These are phyloP conservation scores for Phytophthora colocasiae DNA, from an alignment of 352 stramenopile species.

Conservation along the genomic window DNA sequence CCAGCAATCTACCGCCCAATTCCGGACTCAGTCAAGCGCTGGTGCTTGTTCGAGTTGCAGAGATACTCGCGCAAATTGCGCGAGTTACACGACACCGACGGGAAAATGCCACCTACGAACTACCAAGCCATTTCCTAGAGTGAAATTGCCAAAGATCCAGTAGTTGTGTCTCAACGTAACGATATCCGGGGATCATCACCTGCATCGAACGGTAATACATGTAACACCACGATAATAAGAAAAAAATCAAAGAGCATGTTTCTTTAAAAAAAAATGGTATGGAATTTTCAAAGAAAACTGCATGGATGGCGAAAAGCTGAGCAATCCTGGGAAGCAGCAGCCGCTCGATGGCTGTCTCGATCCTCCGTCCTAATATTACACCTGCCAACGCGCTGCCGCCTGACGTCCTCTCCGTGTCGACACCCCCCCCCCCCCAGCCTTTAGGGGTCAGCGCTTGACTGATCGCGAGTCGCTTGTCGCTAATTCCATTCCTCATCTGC, in stretches of 20 bases:
- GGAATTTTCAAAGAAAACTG: conserved; percentile 27
- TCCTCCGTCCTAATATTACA: conserved; percentile 43
- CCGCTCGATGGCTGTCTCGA: conserved; percentile 11
- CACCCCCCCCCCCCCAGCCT: background rate
- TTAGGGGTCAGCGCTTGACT: conserved; percentile 32
- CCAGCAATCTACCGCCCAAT: conserved; percentile 48
- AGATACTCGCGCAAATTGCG: conserved; percentile 65
- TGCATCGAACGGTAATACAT: too few species aligned
- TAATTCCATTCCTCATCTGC: background rate
- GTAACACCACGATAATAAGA: conserved; percentile 10
- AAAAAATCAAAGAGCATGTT: conserved; percentile 15
- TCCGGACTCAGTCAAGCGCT: conserved; percentile 49
- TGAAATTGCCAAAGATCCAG: too few species aligned
- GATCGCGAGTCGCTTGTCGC: conserved; percentile 10
- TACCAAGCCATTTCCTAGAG: conserved; percentile 45
- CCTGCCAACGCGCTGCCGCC: conserved; percentile 20
- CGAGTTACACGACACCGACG: conserved; percentile 23
- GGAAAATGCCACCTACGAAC: conserved; percentile 19
- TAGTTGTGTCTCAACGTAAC: background rate
- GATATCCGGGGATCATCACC: background rate
- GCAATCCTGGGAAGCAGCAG: conserved; percentile 19
- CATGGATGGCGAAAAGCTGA: conserved; percentile 39
- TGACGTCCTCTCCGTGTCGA: conserved; percentile 5
- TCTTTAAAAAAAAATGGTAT: conserved; percentile 10
- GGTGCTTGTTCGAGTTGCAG: conserved; percentile 58